Evolutionary conservation across 352 stramenopile species (phyloP).

Genomic region (Phytopythium sindhum): DNA sequence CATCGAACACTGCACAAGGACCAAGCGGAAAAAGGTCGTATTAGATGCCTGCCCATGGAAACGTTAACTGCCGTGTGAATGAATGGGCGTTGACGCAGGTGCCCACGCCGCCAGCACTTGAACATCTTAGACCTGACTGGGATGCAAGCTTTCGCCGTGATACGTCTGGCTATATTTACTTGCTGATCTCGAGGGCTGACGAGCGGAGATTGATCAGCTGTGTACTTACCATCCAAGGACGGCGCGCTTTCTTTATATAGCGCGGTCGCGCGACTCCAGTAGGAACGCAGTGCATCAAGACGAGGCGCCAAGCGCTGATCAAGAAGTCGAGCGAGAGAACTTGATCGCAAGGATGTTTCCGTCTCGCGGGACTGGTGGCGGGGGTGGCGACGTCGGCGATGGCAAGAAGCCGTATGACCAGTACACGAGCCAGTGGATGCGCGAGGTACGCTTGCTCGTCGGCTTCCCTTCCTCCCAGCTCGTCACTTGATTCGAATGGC

Average conservation of each 20-base stretch:
- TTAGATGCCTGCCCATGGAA: not conserved
- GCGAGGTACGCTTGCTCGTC: constrained; percentile 28
- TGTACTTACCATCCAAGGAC: not conserved
- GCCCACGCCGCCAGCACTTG: not conserved
- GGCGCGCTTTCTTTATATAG: not conserved
- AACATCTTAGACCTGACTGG: not conserved
- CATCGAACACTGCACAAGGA: not conserved
- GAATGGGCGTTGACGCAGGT: not conserved
- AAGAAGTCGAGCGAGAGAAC: not conserved
- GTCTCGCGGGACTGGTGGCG: not conserved
- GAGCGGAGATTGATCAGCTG: not conserved
- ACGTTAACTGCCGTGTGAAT: not conserved
- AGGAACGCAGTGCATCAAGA: not conserved
- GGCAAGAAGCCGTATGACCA: constrained; percentile 43
- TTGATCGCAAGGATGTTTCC: not conserved
- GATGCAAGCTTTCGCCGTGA: not conserved
- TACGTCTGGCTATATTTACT: not conserved
- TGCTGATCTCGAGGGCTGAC: not conserved
- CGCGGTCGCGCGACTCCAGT: not conserved
- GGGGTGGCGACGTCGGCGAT: constrained; percentile 18
- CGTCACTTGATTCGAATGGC: not conserved
- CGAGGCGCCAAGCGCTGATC: not conserved
- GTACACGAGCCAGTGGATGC: constrained; percentile 59
- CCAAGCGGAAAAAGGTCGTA: not conserved
- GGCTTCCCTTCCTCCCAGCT: not conserved